Evolutionary conservation across 2,329 filamentous ascomycete genomes (phyloP).

Genomic region (Acarospora socialis): DNA sequence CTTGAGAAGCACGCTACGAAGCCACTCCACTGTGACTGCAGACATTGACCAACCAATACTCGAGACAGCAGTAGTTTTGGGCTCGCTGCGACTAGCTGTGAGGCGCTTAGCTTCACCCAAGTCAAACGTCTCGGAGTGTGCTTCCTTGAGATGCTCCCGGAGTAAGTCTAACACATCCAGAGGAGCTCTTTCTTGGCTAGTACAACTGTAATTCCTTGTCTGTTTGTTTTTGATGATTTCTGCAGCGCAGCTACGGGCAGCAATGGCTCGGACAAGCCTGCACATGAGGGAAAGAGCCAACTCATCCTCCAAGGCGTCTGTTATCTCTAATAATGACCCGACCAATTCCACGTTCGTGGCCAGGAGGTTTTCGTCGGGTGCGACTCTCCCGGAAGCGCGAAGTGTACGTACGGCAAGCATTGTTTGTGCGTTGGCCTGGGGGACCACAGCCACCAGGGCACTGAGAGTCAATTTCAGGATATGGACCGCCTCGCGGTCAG

Average conservation of each 20-base stretch:
- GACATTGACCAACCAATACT: constrained; percentile 9
- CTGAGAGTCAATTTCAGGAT: constrained; percentile 28
- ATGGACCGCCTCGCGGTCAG: constrained; percentile 25
- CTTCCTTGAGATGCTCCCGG: constrained; percentile 17
- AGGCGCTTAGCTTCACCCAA: too few species aligned
- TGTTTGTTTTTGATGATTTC: constrained; percentile 30
- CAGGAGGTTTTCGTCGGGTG: constrained; percentile 18
- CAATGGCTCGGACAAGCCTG: constrained; percentile 35
- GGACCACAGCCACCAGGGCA: constrained; percentile 19
- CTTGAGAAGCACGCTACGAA: constrained; percentile 54
- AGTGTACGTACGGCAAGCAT: constrained; percentile 28
- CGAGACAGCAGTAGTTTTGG: too few species aligned
- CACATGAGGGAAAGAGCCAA: constrained; percentile 36
- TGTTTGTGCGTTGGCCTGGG: constrained; percentile 19
- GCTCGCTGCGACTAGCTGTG: too few species aligned
- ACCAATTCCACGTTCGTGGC: constrained; percentile 14
- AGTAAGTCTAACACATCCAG: constrained; percentile 24
- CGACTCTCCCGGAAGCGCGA: constrained; percentile 25
- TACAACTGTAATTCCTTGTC: constrained; percentile 17
- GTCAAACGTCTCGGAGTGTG: background rate
- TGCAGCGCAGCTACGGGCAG: constrained; percentile 34
- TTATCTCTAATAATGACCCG: constrained; percentile 21
- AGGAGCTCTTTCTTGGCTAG: constrained; percentile 19
- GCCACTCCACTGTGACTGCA: constrained; percentile 28
- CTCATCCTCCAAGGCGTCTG: constrained; percentile 37